These are phyloP conservation scores for Phaseolus lunatus DNA, from an alignment of 306 rosid genomes.

Conservation along the genomic window DNA sequence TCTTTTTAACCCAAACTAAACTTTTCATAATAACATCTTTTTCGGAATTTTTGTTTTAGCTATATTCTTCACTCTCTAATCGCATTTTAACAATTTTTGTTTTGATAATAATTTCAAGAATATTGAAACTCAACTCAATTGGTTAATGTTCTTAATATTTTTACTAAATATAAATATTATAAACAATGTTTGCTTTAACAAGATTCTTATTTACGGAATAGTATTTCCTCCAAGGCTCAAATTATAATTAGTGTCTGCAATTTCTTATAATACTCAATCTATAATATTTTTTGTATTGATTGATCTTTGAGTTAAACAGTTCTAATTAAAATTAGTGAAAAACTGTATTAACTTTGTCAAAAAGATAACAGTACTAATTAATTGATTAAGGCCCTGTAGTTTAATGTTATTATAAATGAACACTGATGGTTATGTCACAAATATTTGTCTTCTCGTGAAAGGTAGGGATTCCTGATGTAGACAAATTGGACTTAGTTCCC, in stretches of 20 bases:
- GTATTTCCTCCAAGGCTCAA: neutral
- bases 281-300: too few relatives aligned
- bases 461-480: slow-evolving; percentile 49
- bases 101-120: too few relatives aligned
- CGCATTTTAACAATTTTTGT: too few relatives aligned
- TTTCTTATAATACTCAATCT: too few relatives aligned
- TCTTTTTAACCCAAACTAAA: too few relatives aligned
- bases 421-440: slow-evolving; percentile 22
- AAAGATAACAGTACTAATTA: too few relatives aligned
- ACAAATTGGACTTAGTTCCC: slow-evolving; percentile 5
- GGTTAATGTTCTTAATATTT: neutral
- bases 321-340: too few relatives aligned
- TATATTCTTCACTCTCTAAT: neutral
- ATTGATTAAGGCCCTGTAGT: neutral
- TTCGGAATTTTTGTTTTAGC: neutral
- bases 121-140: too few relatives aligned
- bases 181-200: neutral
- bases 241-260: too few relatives aligned
- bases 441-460: slow-evolving; percentile 46
- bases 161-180: neutral
- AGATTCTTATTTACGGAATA: neutral
- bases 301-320: too few relatives aligned
- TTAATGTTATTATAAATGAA: slow-evolving; percentile 9
- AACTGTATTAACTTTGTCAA: too few relatives aligned
- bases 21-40: too few relatives aligned